Evolutionary conservation across 169 alveolate species (phyloP).

Genomic region (Eimeria necatrix): DNA sequence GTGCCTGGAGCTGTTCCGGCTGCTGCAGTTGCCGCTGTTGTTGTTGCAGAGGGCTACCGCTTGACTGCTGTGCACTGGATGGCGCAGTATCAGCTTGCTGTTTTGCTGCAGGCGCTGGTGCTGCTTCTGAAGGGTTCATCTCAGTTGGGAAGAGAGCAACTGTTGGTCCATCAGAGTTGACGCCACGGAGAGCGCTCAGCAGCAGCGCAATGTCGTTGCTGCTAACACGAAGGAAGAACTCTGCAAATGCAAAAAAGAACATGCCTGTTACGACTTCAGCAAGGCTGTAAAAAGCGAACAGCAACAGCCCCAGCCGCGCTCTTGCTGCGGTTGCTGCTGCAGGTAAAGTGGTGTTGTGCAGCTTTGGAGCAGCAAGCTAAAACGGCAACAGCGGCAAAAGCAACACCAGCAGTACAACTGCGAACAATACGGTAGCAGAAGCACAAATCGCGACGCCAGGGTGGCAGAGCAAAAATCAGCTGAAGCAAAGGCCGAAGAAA

Average conservation of each 20-base stretch:
- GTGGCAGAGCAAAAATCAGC: background rate
- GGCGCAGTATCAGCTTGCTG: background rate
- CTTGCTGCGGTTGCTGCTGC: constrained; percentile 8
- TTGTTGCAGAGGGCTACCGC: background rate
- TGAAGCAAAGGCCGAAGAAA: background rate
- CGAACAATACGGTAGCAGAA: background rate
- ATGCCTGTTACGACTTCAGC: background rate
- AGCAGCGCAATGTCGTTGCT: constrained; percentile 77
- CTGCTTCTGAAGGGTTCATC: constrained; percentile 13
- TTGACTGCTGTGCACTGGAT: background rate
- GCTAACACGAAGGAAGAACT: constrained; percentile 75
- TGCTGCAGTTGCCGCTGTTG: background rate
- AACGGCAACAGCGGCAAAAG: background rate
- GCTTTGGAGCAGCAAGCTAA: background rate
- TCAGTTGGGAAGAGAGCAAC: background rate
- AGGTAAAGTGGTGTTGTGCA: background rate
- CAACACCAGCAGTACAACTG: background rate
- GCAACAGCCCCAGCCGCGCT: background rate
- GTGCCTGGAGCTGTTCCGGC: background rate
- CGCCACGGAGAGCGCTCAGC: constrained; percentile 51
- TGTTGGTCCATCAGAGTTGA: constrained; percentile 77
- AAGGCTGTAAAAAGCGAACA: background rate
- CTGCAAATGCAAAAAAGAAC: background rate
- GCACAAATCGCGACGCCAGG: too few relatives aligned
- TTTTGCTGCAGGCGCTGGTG: constrained; percentile 30